phyloP scores from a whole-genome alignment of 768 basidiomycete species.

The Mycena belliarum region DNA sequence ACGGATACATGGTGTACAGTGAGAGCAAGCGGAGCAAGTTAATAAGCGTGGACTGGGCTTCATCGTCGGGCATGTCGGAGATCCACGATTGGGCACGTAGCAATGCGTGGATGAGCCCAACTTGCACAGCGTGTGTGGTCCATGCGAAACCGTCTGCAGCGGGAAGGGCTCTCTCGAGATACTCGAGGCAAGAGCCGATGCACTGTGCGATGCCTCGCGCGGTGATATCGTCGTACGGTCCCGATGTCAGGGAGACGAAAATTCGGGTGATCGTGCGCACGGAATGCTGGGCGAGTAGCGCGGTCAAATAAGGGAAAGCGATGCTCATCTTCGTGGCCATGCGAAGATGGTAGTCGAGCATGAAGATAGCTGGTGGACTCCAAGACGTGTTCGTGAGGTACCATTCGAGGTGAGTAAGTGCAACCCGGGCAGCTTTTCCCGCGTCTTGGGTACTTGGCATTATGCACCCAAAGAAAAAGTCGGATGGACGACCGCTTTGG shows the following conservation, averaged over 20 bases:
- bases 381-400: slow-evolving; percentile 14
- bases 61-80: slow-evolving; percentile 15
- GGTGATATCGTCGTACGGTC: slow-evolving; percentile 6
- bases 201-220: slow-evolving; percentile 11
- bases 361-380: slow-evolving; percentile 8
- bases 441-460: slow-evolving; percentile 11
- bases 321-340: slow-evolving; percentile 11
- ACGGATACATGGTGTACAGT: slow-evolving; percentile 20
- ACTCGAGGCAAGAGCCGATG: slow-evolving; percentile 15
- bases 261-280: slow-evolving; percentile 20
- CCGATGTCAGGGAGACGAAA: slow-evolving; percentile 16
- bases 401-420: slow-evolving; percentile 14
- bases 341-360: slow-evolving; percentile 21
- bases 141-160: slow-evolving; percentile 15
- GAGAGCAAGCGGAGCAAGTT: slow-evolving; percentile 14
- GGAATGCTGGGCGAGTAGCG: slow-evolving; percentile 8
- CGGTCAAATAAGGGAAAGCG: slow-evolving; percentile 4
- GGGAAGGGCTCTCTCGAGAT: slow-evolving; percentile 10
- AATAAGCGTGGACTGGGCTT: not conserved
- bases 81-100: slow-evolving; percentile 18
- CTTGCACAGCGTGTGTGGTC: slow-evolving; percentile 19
- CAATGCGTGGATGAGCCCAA: slow-evolving; percentile 16
- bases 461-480: slow-evolving; percentile 16
- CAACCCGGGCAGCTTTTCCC: slow-evolving; percentile 14
- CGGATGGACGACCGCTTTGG: slow-evolving; percentile 5